Conservation (phyloP, 2,329 filamentous ascomycete genomes). For the Tolypocladium pustulatum region DNA sequence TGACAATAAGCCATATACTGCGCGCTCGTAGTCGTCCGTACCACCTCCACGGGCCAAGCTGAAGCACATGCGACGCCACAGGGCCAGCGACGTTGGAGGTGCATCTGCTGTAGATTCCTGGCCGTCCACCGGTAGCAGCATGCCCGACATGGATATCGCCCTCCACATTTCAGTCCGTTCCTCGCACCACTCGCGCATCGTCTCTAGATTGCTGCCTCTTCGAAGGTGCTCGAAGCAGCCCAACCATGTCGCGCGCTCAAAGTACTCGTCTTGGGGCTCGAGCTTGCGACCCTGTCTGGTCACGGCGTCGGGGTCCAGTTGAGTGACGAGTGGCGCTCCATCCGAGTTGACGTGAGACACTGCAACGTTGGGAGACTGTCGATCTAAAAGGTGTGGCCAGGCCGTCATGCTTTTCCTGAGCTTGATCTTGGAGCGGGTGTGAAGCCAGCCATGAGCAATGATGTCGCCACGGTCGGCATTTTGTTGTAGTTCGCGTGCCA, state of each 20-base stretch:
- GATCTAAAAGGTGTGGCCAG: conserved; percentile 55
- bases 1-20: conserved; percentile 82
- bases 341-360: conserved; percentile 47
- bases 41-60: conserved; percentile 58
- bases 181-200: conserved; percentile 77
- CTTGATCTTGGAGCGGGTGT: conserved; percentile 85
- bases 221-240: conserved; percentile 91
- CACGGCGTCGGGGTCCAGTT: conserved; percentile 86
- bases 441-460: conserved; percentile 82
- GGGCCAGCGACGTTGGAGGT: conserved; percentile 35
- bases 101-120: conserved; percentile 25
- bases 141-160: conserved; percentile 68
- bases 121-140: conserved; percentile 45
- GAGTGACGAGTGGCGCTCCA: conserved; percentile 62
- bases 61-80: conserved; percentile 74
- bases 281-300: conserved; percentile 67
- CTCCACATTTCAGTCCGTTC: conserved; percentile 85
- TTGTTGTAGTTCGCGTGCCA: conserved; percentile 66
- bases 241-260: conserved; percentile 84
- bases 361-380: conserved; percentile 44
- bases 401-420: conserved; percentile 70
- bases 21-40: conserved; percentile 69
- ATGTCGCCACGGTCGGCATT: conserved; percentile 71
- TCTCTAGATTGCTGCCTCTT: conserved; percentile 62
- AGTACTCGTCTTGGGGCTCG: conserved; percentile 75